A percentile compares a stretch with the other conserved stretches of the same genome.
phyloP scores from a whole-genome alignment of 2,329 filamentous ascomycete species.

The Penicillium sp. region DNA sequence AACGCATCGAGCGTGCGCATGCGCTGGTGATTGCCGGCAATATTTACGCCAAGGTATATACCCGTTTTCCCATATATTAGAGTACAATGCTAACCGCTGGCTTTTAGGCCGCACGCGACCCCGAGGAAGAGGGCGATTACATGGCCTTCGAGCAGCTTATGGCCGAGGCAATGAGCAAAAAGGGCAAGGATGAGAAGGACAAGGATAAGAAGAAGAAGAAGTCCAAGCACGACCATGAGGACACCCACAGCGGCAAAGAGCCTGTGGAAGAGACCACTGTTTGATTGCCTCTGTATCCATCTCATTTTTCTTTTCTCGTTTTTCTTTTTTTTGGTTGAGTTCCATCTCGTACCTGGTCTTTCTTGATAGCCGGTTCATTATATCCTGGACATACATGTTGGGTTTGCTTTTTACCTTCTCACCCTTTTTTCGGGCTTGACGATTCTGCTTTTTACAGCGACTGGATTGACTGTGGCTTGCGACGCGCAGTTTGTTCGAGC shows the following conservation, averaged over 20 bases:
- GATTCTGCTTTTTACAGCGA: constrained; percentile 8
- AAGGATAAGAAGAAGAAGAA: constrained; percentile 67
- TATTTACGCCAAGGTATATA: constrained; percentile 76
- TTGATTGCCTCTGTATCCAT: constrained; percentile 10
- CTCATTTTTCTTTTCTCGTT: background rate
- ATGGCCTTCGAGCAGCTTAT: constrained; percentile 99
- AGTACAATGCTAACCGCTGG: constrained; percentile 13
- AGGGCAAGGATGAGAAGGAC: constrained; percentile 76
- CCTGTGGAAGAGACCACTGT: constrained; percentile 14
- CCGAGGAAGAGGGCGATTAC: constrained; percentile 97
- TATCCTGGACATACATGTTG: constrained; percentile 20
- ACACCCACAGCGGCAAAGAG: constrained; percentile 13
- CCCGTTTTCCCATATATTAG: background rate
- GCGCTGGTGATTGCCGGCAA: constrained; percentile 86
- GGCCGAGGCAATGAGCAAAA: constrained; percentile 93
- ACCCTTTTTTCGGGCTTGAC: background rate
- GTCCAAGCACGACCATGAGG: constrained; percentile 35
- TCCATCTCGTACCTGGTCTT: background rate
- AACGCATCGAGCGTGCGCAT: constrained; percentile 87
- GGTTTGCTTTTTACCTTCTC: constrained; percentile 1
- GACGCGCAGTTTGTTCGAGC: constrained; percentile 9
- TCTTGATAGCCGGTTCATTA: constrained; percentile 3
- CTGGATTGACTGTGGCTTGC: background rate
- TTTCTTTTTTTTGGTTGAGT: background rate
- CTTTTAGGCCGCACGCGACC: constrained; percentile 74